These are phyloP conservation scores for Aspergillus bridgeri DNA, from an alignment of 495 filamentous ascomycete species.

Conservation along the genomic window DNA sequence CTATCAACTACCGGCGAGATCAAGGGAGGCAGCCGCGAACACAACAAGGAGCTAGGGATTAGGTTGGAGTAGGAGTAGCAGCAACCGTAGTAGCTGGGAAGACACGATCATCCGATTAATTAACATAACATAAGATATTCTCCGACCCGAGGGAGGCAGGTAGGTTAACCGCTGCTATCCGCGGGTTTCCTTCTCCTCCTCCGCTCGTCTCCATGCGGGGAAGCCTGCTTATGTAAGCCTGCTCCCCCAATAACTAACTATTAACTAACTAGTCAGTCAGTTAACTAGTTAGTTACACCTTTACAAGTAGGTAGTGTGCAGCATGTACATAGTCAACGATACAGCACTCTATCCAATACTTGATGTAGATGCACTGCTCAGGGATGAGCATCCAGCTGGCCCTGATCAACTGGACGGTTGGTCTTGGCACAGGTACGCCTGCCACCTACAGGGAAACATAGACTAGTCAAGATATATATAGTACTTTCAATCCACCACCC, in stretches of 20 bases:
- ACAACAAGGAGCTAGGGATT: background rate
- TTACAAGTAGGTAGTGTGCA: too few relatives aligned
- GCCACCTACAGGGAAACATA: too few relatives aligned
- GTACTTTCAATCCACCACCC: too few relatives aligned
- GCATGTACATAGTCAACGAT: too few relatives aligned
- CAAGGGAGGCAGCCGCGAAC: background rate
- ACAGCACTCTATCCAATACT: too few relatives aligned
- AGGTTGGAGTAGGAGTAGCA: background rate
- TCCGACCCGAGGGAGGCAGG: background rate
- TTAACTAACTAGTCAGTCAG: too few relatives aligned
- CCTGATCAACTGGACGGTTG: background rate
- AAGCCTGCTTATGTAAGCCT: background rate
- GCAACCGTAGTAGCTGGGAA: background rate
- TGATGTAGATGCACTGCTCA: background rate
- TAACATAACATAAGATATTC: background rate
- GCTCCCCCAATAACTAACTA: too few relatives aligned
- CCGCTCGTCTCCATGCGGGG: background rate
- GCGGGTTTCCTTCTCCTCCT: background rate
- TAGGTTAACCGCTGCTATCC: background rate
- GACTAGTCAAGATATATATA: too few relatives aligned
- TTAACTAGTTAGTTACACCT: too few relatives aligned
- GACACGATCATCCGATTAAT: background rate
- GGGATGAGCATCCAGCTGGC: background rate
- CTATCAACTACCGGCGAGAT: background rate
- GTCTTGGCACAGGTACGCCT: background rate